Evolutionary conservation across 208 protist genomes (phyloP), one percentile per base, ranked within the genome.

Genomic region (Leishmania gerbilli): DNA sequence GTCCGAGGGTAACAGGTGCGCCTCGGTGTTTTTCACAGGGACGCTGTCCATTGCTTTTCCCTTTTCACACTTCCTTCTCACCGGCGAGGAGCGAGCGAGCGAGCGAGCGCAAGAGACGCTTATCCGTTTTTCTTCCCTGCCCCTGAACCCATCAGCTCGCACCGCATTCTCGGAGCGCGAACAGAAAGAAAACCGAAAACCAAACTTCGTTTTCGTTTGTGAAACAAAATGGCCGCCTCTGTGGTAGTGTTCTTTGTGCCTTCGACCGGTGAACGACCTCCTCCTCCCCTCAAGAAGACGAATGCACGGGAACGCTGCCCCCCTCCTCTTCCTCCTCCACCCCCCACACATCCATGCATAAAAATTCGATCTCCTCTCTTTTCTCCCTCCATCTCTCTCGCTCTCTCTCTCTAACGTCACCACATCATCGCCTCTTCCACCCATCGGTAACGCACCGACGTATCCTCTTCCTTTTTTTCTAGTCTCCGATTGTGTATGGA

Each of bases 341-440:
- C 6, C 40, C 0, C 9, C 40, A 55, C 68, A n/a, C 68, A 42
- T 17, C 42, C 45, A 34, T n/a, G 40, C 40, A 75, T 21, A 75
- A 53, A 75, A 11, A 56, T 45, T 0, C 31, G n/a, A 45, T 76
- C 13, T 19, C 27, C 19, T 56, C 49, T 60, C 51, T 42, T 67
- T 34, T 21, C 40, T 65, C 19, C 17, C 77, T 58, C 45, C 79
- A 34, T 76, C 69, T 79, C 56, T 71, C 40, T 49, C 76, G 76
- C 27, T 13, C 24, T 31, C 5, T 11, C 24, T 62, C 27, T 62
- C 74, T 77, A 76, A 56, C 42, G 68, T 51, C 37, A 31, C 40
- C 21, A 72, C 42, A 47, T 24, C 40, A 21, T 67, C 60, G 60
- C n/a, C 37, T 72, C 68, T 51, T 72, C 68, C 11, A 13, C 37